Conservation (phyloP, 257 asterid genomes). For the Solanum bulbocastanum region DNA sequence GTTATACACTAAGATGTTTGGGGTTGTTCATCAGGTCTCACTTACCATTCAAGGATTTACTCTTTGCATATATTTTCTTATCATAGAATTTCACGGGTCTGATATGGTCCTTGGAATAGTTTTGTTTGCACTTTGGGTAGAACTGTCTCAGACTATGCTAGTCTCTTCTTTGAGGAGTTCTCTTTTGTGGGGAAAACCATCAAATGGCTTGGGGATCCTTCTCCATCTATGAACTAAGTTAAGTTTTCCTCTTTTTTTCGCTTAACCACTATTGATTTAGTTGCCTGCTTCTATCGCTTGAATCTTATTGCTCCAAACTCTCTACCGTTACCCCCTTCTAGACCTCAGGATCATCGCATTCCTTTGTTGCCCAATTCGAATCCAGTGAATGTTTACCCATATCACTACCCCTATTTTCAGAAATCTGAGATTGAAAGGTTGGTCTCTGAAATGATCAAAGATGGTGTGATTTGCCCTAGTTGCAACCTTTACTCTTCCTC, state of each 20-base stretch:
- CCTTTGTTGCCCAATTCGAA: not conserved
- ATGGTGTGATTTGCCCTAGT: not conserved
- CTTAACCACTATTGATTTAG: too few species aligned
- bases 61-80: not conserved
- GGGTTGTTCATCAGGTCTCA: not conserved
- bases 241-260: too few species aligned
- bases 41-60: not conserved
- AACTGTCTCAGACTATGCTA: too few species aligned
- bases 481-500: not conserved
- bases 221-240: too few species aligned
- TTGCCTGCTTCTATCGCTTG: too few species aligned
- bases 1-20: not conserved
- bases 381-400: not conserved
- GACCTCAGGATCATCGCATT: not conserved
- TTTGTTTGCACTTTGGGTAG: too few species aligned
- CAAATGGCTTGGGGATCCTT: too few species aligned
- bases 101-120: not conserved
- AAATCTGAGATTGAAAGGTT: not conserved
- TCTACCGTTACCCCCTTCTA: not conserved
- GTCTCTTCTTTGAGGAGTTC: too few species aligned
- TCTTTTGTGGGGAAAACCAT: too few species aligned
- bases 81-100: not conserved
- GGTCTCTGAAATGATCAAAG: too few species aligned
- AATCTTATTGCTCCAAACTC: not conserved
- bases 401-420: not conserved